A percentile compares a stretch with the other conserved stretches of the same genome.
Conservation (phyloP, 1,284 basidiomycete genomes). For the Cryptococcus wingfieldii region DNA sequence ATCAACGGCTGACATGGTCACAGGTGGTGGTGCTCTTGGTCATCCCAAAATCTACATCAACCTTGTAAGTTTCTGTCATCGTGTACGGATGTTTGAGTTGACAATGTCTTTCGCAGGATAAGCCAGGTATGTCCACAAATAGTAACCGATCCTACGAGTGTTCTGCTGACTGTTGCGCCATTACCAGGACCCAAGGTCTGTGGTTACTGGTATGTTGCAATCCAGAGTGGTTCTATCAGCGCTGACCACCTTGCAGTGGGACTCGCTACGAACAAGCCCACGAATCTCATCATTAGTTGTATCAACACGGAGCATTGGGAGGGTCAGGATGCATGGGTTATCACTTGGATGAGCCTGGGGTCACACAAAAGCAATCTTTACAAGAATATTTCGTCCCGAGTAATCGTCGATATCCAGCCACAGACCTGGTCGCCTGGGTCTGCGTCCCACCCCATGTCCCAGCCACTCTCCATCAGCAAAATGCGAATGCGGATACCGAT, state of each 20-base stretch:
- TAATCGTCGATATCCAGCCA: too few species aligned
- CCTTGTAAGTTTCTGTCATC: constrained; percentile 54
- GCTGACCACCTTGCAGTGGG: constrained; percentile 56
- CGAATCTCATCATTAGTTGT: constrained; percentile 49
- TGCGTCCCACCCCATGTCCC: too few species aligned
- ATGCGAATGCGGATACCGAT: not conserved
- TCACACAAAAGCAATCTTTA: too few species aligned
- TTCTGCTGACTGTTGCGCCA: not conserved
- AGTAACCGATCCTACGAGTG: too few species aligned
- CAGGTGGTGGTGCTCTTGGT: constrained; percentile 91
- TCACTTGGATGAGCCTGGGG: too few species aligned
- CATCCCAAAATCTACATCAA: constrained; percentile 98
- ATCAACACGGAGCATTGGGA: not conserved
- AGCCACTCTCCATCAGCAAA: not conserved
- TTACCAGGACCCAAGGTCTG: constrained; percentile 42
- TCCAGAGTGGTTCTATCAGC: constrained; percentile 2
- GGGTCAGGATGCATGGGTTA: constrained; percentile 1
- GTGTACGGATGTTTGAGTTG: not conserved
- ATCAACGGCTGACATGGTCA: not conserved
- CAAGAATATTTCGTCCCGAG: too few species aligned
- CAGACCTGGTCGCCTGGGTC: too few species aligned
- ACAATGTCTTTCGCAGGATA: constrained; percentile 51
- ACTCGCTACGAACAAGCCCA: constrained; percentile 71
- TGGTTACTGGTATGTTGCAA: constrained; percentile 67
- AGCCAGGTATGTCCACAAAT: constrained; percentile 62